phyloP scores from a whole-genome alignment of 2,329 filamentous ascomycete genomes.

The Metarhizium album region DNA sequence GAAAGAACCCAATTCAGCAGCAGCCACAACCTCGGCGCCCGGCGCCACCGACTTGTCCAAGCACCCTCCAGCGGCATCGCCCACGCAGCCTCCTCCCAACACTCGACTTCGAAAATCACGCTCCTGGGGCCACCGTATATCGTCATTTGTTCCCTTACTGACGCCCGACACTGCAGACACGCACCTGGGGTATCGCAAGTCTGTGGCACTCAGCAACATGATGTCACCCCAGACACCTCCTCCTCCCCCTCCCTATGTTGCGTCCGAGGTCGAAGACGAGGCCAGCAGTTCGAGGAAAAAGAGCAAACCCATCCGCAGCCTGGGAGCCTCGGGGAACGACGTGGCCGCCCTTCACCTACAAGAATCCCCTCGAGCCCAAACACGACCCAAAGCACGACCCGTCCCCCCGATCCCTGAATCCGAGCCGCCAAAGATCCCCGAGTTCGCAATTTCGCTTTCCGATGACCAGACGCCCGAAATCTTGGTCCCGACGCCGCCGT shows the following conservation, averaged over 20 bases:
- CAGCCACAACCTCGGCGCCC: neutral
- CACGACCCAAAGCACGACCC: neutral
- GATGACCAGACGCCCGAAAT: conserved; percentile 16
- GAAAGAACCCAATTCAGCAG: neutral
- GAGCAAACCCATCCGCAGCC: conserved; percentile 6
- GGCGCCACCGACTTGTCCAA: conserved; percentile 1
- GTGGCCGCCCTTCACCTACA: neutral
- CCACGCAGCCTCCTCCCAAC: conserved; percentile 12
- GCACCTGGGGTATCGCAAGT: conserved; percentile 13
- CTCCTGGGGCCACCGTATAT: conserved; percentile 26
- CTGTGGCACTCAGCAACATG: conserved; percentile 9
- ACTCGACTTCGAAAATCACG: conserved; percentile 20
- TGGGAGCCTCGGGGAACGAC: neutral
- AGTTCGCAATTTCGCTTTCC: conserved; percentile 12
- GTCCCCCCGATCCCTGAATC: conserved; percentile 7
- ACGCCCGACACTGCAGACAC: conserved; percentile 22
- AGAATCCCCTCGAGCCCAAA: neutral
- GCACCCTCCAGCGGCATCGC: conserved; percentile 1
- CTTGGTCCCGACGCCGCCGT: conserved; percentile 19
- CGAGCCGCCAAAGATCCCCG: conserved; percentile 11
- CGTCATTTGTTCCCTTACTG: conserved; percentile 27
- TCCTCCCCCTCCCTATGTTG: conserved; percentile 11
- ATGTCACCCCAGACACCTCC: conserved; percentile 11
- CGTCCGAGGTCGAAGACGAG: conserved; percentile 7
- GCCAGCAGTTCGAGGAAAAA: neutral